These are phyloP conservation scores for Podospora didyma DNA, from an alignment of 495 filamentous ascomycete species.

Conservation along the genomic window DNA sequence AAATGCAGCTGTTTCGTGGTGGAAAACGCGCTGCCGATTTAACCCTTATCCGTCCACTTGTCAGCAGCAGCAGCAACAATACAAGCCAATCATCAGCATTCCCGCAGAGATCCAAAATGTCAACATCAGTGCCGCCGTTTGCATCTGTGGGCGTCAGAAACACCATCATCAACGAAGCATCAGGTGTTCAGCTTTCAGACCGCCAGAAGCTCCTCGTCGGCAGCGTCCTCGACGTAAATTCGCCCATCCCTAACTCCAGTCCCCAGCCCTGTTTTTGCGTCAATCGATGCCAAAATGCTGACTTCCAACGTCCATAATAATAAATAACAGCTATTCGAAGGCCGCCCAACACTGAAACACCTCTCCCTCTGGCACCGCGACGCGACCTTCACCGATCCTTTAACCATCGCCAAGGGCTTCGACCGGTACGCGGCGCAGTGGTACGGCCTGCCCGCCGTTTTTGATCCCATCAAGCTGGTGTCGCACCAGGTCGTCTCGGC, in stretches of 20 bases:
- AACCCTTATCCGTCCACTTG: too few species aligned
- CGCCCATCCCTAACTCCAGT: neutral
- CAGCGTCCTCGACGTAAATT: slow-evolving; percentile 48
- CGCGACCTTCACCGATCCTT: slow-evolving; percentile 46
- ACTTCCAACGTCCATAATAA: neutral
- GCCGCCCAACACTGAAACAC: slow-evolving; percentile 51
- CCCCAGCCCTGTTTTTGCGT: neutral
- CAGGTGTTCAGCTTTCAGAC: slow-evolving; percentile 42
- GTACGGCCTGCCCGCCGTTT: slow-evolving; percentile 30
- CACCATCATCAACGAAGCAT: slow-evolving; percentile 43
- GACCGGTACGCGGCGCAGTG: slow-evolving; percentile 51
- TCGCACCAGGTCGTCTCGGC: slow-evolving; percentile 45
- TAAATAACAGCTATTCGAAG: slow-evolving; percentile 47
- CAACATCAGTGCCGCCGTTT: neutral
- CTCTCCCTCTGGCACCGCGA: slow-evolving; percentile 48
- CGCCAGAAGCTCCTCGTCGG: slow-evolving; percentile 50
- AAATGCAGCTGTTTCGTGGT: too few species aligned
- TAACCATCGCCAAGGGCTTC: slow-evolving; percentile 49
- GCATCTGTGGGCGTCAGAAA: slow-evolving; percentile 39
- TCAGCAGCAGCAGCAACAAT: too few species aligned
- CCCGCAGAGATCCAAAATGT: too few species aligned
- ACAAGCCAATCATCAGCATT: too few species aligned
- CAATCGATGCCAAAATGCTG: too few species aligned
- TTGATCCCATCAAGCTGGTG: slow-evolving; percentile 37
- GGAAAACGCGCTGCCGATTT: too few species aligned